A percentile compares a stretch with the other conserved stretches of the same genome.
phyloP scores from a whole-genome alignment of 257 asterid genomes.

The Knoxia roxburghii region DNA sequence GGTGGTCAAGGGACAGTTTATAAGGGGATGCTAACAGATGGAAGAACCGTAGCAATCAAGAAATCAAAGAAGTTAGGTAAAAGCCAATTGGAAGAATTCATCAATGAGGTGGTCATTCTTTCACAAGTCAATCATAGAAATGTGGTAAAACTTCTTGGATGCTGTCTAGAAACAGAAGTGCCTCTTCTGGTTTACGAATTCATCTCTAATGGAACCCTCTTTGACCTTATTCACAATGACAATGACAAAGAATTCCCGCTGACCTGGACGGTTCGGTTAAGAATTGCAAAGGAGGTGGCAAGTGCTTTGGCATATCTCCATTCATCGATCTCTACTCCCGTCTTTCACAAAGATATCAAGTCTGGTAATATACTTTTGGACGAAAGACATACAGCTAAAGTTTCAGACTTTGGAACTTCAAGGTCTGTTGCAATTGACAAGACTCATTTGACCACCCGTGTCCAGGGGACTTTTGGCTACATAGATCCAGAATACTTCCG shows the following conservation, averaged over 20 bases:
- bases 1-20: too few species aligned
- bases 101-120: too few species aligned
- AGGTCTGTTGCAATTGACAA: slow-evolving; percentile 11
- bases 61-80: too few species aligned
- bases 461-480: slow-evolving; percentile 13
- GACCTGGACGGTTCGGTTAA: slow-evolving; percentile 1
- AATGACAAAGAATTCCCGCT: background rate
- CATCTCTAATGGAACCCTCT: slow-evolving; percentile 14
- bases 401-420: slow-evolving; percentile 17
- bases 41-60: too few species aligned
- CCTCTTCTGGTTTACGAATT: too few species aligned
- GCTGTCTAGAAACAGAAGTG: too few species aligned
- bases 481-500: slow-evolving; percentile 14
- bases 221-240: background rate
- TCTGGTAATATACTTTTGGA: slow-evolving; percentile 12
- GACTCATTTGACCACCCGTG: slow-evolving; percentile 12
- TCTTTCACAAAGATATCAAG: slow-evolving; percentile 14
- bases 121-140: too few species aligned
- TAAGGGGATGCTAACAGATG: too few species aligned
- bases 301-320: slow-evolving; percentile 10
- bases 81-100: too few species aligned
- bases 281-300: slow-evolving; percentile 9
- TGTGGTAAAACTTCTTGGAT: too few species aligned
- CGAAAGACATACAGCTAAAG: slow-evolving; percentile 7
- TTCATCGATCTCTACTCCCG: slow-evolving; percentile 11